Conservation (phyloP, 2,329 filamentous ascomycete genomes). For the Cadophora malorum region DNA sequence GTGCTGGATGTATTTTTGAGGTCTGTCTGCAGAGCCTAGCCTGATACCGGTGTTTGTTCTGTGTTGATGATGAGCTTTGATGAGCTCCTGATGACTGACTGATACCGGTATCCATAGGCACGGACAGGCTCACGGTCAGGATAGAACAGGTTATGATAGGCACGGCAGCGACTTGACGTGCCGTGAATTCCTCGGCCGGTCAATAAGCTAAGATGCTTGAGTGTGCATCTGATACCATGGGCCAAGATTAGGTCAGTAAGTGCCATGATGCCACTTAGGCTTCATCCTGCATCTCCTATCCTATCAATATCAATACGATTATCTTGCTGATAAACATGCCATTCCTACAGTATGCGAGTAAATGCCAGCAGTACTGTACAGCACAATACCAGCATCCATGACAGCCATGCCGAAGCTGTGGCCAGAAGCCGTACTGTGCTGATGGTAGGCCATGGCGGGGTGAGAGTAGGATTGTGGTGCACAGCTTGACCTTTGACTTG, state of each 20-base stretch:
- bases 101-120: constrained; percentile 1
- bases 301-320: not conserved
- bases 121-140: not conserved
- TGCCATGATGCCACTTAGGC: not conserved
- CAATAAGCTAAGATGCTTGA: constrained; percentile 7
- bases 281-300: not conserved
- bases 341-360: not conserved
- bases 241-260: too few relatives aligned
- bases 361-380: not conserved
- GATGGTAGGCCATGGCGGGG: not conserved
- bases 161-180: not conserved
- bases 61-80: not conserved
- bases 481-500: not conserved
- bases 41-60: not conserved
- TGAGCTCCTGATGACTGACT: not conserved
- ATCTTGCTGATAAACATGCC: not conserved
- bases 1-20: not conserved
- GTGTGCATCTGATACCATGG: not conserved
- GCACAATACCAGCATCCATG: not conserved
- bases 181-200: not conserved
- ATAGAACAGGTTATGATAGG: constrained; percentile 3
- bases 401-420: not conserved
- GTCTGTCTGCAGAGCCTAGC: not conserved
- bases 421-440: not conserved
- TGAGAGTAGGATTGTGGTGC: not conserved